Evolutionary conservation across 192 early-diverging fungal genomes (phyloP), one percentile per base, ranked within the genome.

Genomic region (Coemansia sp.): DNA sequence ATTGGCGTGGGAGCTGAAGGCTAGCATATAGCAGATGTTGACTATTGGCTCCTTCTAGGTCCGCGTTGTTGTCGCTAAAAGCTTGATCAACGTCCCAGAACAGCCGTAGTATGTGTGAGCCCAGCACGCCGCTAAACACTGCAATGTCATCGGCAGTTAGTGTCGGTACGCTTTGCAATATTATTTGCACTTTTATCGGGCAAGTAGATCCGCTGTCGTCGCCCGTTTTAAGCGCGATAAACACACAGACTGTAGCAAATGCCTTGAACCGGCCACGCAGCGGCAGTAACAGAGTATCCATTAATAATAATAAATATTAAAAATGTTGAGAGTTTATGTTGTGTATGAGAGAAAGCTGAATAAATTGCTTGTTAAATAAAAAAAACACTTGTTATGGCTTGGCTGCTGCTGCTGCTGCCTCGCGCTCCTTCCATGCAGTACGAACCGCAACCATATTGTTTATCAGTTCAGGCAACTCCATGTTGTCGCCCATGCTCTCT

Each of bases 401-500:
- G 44, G n/a, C n/a, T n/a, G 33, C 15, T 31, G 40, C 50, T 53
- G 50, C 50, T 2, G 53, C 24, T 15, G 57, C 57, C 16, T 60
- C 57, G 31, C 78, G 73, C 55, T 47, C 49, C 39, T 74, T 73
- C 80, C 80, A 82, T 27, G 65, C 64, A 0, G n/a, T 43, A 24
- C 65, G 55, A 4, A 74, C 57, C 11, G 65, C 49, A 0, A 16
- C 16, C 65, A 70, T 74, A n/a, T 0, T 4, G 0, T 24, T 22
- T 2, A 41, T 9, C 18, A 82, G 75, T 66, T 77, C 72, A 39
- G 67, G 66, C 13, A 72, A 62, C 7, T 66, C 62, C 11, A 97
- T 80, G n/a, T 85, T 90, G 73, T 97, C 91, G 2, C 69, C 31
- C 46, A 97, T 95, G 76, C 92, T 93, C 39, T 85, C 60, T 29